Conservation (phyloP, 1,139 yeast species). For the Scheffersomyces illinoinensis region DNA sequence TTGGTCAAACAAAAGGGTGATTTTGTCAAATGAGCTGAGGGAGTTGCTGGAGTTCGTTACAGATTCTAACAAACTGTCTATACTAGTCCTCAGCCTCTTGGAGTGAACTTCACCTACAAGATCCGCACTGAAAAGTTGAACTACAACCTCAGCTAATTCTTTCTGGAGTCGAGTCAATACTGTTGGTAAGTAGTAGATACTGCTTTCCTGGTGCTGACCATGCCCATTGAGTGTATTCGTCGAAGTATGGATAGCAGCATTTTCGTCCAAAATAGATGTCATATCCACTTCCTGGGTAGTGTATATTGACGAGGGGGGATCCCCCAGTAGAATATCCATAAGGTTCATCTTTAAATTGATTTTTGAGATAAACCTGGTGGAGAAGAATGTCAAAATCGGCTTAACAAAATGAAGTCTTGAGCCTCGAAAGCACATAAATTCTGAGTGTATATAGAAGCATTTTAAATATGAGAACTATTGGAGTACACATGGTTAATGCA, state of each 20-base stretch:
- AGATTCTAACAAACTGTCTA: slow-evolving; percentile 37
- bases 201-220: slow-evolving; percentile 9
- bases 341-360: slow-evolving; percentile 28
- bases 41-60: slow-evolving; percentile 26
- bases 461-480: too few relatives aligned
- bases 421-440: background rate
- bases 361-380: background rate
- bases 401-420: too few relatives aligned
- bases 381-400: background rate
- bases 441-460: background rate
- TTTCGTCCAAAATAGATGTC: slow-evolving; percentile 1
- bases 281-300: slow-evolving; percentile 6
- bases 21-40: slow-evolving; percentile 11
- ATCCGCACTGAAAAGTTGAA: slow-evolving; percentile 52
- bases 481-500: too few relatives aligned
- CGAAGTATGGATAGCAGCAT: background rate
- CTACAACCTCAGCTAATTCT: slow-evolving; percentile 53
- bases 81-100: slow-evolving; percentile 31
- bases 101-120: slow-evolving; percentile 31
- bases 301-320: slow-evolving; percentile 7
- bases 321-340: slow-evolving; percentile 34
- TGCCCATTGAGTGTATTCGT: background rate
- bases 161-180: slow-evolving; percentile 55
- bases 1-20: slow-evolving; percentile 48
- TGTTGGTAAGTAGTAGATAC: slow-evolving; percentile 55